Percentiles rank a stretch among this genome's conserved stretches.
Evolutionary conservation across 208 protist species (phyloP).

Genomic region (Trypanosomatidae sp.): DNA sequence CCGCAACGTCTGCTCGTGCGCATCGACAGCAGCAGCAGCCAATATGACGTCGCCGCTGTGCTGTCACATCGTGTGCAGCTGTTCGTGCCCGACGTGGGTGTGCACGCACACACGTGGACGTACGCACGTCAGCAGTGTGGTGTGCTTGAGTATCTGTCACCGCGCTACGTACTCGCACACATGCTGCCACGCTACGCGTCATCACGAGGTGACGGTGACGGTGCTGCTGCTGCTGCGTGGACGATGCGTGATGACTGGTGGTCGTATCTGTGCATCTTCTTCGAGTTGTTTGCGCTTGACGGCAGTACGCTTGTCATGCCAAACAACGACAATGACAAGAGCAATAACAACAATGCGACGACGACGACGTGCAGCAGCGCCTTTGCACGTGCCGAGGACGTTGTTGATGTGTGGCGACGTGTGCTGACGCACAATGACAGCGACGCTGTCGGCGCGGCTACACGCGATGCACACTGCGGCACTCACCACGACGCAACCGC

Average conservation of each 20-base stretch:
- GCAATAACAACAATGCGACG: constrained; percentile 19
- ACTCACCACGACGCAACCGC: too few relatives aligned
- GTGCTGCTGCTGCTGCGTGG: constrained; percentile 27
- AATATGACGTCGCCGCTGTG: constrained; percentile 3
- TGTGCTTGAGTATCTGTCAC: constrained; percentile 71
- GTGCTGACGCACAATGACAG: constrained; percentile 17
- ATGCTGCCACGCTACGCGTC: too few relatives aligned
- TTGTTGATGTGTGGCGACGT: constrained; percentile 46
- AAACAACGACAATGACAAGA: constrained; percentile 3
- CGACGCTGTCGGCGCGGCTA: constrained; percentile 4
- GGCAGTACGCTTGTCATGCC: constrained; percentile 36
- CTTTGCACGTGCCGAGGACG: constrained; percentile 32
- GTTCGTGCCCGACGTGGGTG: constrained; percentile 44
- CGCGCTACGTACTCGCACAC: constrained; percentile 48
- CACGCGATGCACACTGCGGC: not conserved
- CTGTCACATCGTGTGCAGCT: constrained; percentile 36
- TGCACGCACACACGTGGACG: constrained; percentile 51
- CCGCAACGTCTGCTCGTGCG: constrained; percentile 57
- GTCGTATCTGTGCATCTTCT: constrained; percentile 56
- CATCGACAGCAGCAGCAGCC: constrained; percentile 4
- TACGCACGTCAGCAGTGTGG: constrained; percentile 81
- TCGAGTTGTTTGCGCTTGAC: constrained; percentile 58
- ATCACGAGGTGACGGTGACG: constrained; percentile 12
- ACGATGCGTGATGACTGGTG: constrained; percentile 77
- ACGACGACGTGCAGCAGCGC: constrained; percentile 17